Conservation (phyloP, 2,329 filamentous ascomycete genomes). For the Cordyceps militaris region DNA sequence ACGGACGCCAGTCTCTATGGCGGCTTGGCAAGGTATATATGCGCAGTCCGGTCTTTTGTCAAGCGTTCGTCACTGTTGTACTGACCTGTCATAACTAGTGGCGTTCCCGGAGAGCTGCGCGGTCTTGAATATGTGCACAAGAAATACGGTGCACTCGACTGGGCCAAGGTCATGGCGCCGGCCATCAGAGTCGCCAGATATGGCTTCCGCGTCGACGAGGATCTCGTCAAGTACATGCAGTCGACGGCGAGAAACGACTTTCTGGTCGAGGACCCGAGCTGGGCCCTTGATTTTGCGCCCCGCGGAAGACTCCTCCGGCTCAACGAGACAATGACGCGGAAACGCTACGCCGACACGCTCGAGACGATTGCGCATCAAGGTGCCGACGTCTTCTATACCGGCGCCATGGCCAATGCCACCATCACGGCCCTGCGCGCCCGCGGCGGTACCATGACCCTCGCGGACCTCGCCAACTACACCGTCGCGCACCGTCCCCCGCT, state of each 20-base stretch:
- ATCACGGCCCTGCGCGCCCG: constrained; percentile 55
- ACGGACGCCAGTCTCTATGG: constrained; percentile 56
- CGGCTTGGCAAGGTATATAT: constrained; percentile 60
- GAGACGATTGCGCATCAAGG: constrained; percentile 62
- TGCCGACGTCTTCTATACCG: constrained; percentile 61
- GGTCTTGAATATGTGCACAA: constrained; percentile 69
- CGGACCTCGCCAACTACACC: constrained; percentile 66
- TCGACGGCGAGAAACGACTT: constrained; percentile 48
- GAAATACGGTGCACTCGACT: constrained; percentile 56
- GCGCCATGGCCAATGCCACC: constrained; percentile 61
- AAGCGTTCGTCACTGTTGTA: not conserved
- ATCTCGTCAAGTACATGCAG: constrained; percentile 66
- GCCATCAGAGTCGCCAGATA: constrained; percentile 64
- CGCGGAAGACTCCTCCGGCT: constrained; percentile 57
- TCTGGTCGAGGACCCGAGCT: constrained; percentile 61
- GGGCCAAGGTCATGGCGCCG: constrained; percentile 61
- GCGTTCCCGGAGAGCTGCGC: constrained; percentile 63
- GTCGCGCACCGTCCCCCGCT: constrained; percentile 55
- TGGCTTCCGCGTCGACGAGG: constrained; percentile 64
- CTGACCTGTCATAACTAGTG: constrained; percentile 29
- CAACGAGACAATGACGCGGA: constrained; percentile 69
- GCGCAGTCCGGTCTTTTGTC: constrained; percentile 24
- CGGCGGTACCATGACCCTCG: constrained; percentile 70
- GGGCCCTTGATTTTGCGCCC: constrained; percentile 81
- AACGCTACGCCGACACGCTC: constrained; percentile 66